Conservation (phyloP, 2,329 filamentous ascomycete genomes). For the Aspergillus japonicus region DNA sequence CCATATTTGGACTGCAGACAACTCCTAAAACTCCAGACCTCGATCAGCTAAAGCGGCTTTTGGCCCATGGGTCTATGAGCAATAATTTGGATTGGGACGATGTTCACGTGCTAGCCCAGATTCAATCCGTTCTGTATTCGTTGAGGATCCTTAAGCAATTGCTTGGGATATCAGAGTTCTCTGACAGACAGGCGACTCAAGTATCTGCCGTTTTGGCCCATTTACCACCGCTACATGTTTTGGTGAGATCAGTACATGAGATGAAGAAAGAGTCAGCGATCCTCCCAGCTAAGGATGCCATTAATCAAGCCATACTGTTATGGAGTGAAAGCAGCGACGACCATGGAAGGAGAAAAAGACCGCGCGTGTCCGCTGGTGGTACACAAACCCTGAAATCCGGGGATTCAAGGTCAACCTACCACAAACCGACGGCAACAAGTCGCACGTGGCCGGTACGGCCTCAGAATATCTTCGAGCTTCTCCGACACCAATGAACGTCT, state of each 20-base stretch:
- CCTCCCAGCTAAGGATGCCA: conserved; percentile 12
- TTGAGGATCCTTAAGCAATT: conserved; percentile 60
- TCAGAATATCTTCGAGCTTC: conserved; percentile 16
- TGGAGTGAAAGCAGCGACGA: not conserved
- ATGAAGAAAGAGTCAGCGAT: conserved; percentile 13
- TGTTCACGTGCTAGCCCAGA: conserved; percentile 61
- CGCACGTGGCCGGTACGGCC: not conserved
- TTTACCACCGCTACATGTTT: conserved; percentile 30
- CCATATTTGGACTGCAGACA: conserved; percentile 26
- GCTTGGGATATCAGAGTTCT: conserved; percentile 34
- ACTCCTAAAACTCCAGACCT: conserved; percentile 16
- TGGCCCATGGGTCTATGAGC: conserved; percentile 29
- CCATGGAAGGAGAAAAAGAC: too few relatives aligned
- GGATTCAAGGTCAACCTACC: not conserved
- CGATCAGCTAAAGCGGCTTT: conserved; percentile 27
- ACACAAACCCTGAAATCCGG: not conserved
- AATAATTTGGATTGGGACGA: conserved; percentile 55
- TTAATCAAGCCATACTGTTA: conserved; percentile 6
- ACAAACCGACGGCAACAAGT: not conserved
- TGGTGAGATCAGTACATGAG: conserved; percentile 28
- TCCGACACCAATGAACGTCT: conserved; percentile 8
- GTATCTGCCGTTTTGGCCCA: conserved; percentile 22
- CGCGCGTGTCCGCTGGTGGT: not conserved
- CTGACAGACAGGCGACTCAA: conserved; percentile 10
- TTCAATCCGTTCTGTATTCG: conserved; percentile 62